Conservation (phyloP, 1,284 basidiomycete species). For the Veloporphyrellus conicus region DNA sequence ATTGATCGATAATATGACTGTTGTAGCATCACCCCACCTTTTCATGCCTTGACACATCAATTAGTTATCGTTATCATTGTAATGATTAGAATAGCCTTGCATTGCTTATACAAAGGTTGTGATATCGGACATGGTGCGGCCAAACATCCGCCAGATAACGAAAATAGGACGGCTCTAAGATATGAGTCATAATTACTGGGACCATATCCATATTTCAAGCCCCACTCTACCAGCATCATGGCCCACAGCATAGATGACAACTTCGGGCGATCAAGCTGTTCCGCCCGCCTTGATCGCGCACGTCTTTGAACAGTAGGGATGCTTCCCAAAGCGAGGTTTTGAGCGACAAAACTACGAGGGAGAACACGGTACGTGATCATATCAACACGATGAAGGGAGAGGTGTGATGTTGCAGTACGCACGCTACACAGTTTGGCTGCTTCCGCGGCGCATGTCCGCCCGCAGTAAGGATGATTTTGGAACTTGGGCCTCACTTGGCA, state of each 20-base stretch:
- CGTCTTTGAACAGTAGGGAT: conserved; percentile 34
- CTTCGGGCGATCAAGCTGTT: conserved; percentile 9
- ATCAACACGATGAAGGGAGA: conserved; percentile 3
- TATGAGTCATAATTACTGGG: conserved; percentile 26
- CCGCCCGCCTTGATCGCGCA: conserved; percentile 28
- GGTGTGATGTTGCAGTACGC: conserved; percentile 5
- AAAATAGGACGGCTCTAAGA: conserved; percentile 15
- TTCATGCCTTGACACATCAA: neutral
- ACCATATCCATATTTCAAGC: neutral
- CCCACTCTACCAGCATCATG: neutral
- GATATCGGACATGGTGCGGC: neutral
- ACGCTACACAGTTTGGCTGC: conserved; percentile 36
- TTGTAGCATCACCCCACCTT: no score
- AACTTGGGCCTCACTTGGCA: conserved; percentile 56
- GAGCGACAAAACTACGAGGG: conserved; percentile 28
- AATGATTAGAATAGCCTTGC: neutral
- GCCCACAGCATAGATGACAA: neutral
- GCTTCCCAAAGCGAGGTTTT: conserved; percentile 34
- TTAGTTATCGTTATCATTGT: neutral
- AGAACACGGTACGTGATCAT: neutral
- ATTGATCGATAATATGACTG: neutral
- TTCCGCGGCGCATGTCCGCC: conserved; percentile 55
- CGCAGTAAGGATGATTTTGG: conserved; percentile 50
- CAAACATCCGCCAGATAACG: neutral
- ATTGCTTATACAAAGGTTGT: neutral